Percentiles rank a stretch among this genome's conserved stretches.
These are phyloP conservation scores for Breviolum minutum DNA, from an alignment of 73 alveolate genomes.

Conservation along the genomic window DNA sequence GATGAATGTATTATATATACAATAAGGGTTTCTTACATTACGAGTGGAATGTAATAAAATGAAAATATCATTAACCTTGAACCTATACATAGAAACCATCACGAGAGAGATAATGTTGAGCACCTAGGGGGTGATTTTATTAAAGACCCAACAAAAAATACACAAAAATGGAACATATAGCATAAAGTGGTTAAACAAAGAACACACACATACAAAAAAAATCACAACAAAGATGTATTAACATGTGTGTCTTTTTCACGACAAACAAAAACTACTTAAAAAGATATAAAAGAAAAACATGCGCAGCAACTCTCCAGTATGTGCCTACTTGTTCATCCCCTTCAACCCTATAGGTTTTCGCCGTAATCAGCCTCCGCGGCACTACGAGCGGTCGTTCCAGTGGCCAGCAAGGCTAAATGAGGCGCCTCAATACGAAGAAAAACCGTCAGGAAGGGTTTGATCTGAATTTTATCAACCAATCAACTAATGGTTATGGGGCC, in stretches of 20 bases:
- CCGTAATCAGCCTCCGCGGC: not conserved
- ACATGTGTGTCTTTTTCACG: not conserved
- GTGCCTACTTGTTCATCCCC: not conserved
- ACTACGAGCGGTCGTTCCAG: not conserved
- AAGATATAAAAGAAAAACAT: no score
- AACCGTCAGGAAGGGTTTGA: not conserved
- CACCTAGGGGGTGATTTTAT: not conserved
- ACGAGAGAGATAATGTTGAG: not conserved
- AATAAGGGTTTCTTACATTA: no score
- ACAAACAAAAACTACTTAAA: not conserved
- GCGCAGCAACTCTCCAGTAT: no score
- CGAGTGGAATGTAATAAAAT: no score
- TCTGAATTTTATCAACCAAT: not conserved
- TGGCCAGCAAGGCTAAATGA: conserved; percentile 25
- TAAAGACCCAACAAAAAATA: not conserved
- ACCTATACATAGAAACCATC: not conserved
- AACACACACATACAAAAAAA: not conserved
- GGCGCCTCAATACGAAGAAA: no score
- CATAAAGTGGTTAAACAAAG: not conserved
- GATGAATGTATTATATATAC: no score
- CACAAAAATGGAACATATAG: not conserved
- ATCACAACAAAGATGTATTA: not conserved
- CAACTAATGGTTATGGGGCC: no score
- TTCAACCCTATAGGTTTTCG: not conserved
- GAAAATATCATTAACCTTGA: no score